Evolutionary conservation across 805 yeast genomes (phyloP), one percentile per base, ranked within the genome.

Genomic region (Limtongozyma cylindracea): DNA sequence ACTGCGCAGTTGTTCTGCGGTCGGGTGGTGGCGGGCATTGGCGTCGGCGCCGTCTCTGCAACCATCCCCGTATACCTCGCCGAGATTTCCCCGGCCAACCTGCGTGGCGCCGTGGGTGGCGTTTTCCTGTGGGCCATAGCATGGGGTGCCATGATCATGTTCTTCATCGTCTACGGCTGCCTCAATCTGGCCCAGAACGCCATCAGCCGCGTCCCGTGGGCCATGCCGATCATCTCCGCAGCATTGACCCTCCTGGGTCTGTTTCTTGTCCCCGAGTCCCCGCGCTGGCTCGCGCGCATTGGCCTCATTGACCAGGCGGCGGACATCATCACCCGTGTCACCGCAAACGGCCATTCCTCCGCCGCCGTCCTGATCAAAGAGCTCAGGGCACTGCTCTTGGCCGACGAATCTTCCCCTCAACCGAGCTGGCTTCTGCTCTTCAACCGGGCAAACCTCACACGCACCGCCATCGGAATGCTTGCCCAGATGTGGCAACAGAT

Each of bases 1-100:
- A 44, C 67, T 27, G 82, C 74, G 19, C 84, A 71, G 39, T 66
- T 76, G 27, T 64, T 74, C 24, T 45, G 69, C 29, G 84, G 76
- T 12, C 61, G 91, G 49, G 15, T 13, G 15, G 37, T 66, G 16
- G 61, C 74, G 11, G 80, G 91, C 31, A 31, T 71, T 21, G 91
- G 84, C 34, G 70, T 66, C 29, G 88, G 88, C 28, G 41, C 70
- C 38, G 62, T 63, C 38, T 69, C 82, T 9, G 65, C 80, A n/a
- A 69, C 80, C 16, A 69, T 71, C 25, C 91, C 91, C 10, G 68
- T 70, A 29, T 74, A 74, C 65, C 82, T 70, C 39, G 57, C 84
- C 2, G 91, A 74, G 43, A 57, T 66, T 13, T 13, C 15, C 5
- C 15, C 5, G 64, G 36, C 18, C 18, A 31, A 53, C 53, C 43